These are phyloP conservation scores for Aspergillus chevalieri DNA, from an alignment of 2,329 filamentous ascomycete genomes.

Conservation along the genomic window DNA sequence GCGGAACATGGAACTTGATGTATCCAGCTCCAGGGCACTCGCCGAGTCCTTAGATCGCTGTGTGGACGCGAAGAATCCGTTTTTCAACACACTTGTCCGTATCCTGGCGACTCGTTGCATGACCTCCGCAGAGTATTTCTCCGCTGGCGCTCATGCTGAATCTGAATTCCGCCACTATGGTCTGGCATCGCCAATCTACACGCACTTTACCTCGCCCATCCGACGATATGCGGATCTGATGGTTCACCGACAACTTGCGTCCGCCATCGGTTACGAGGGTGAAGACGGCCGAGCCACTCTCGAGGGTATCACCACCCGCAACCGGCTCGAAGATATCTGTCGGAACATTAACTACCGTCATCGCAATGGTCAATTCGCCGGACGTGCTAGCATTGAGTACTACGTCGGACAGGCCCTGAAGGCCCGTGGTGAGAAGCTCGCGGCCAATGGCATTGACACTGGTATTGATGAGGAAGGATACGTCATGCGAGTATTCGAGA, in stretches of 20 bases:
- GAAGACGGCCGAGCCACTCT: conserved; percentile 60
- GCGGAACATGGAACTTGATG: conserved; percentile 69
- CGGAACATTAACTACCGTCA: conserved; percentile 98
- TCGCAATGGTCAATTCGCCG: conserved; percentile 93
- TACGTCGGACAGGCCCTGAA: conserved; percentile 96
- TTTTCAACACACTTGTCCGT: conserved; percentile 97
- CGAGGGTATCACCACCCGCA: conserved; percentile 70
- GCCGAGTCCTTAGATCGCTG: conserved; percentile 87
- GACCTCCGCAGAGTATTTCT: conserved; percentile 99
- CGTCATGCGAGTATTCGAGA: conserved; percentile 94
- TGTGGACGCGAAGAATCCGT: conserved; percentile 71
- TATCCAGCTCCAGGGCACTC: conserved; percentile 84
- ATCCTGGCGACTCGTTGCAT: conserved; percentile 98
- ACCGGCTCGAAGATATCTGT: conserved; percentile 86
- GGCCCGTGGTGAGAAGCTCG: conserved; percentile 51
- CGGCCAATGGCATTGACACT: conserved; percentile 26
- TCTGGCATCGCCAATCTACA: conserved; percentile 93
- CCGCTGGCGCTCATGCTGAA: conserved; percentile 84
- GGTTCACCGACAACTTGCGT: conserved; percentile 87
- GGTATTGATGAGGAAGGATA: conserved; percentile 79
- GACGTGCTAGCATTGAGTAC: conserved; percentile 90
- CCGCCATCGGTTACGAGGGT: conserved; percentile 79
- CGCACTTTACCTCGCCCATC: conserved; percentile 96
- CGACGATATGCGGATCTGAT: conserved; percentile 95
- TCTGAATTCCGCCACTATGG: conserved; percentile 97